Conservation (phyloP, 441 rosid genomes). For the Pelargonium hybrid region DNA sequence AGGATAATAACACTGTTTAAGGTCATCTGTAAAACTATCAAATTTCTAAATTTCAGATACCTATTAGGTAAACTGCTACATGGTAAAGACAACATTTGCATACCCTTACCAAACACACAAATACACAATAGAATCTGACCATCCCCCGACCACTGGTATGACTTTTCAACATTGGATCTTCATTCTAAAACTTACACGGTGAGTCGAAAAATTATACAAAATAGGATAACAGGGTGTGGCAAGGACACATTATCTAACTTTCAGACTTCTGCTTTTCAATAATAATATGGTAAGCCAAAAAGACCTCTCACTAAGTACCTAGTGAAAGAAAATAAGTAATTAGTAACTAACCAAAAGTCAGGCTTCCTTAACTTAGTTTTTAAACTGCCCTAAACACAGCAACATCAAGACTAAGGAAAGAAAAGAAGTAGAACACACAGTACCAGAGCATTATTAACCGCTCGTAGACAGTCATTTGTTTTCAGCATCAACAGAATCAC, state of each 20-base stretch:
- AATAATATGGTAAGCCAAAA: not conserved
- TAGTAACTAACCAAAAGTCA: not conserved
- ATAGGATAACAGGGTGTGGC: no score
- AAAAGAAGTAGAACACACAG: constrained; percentile 3
- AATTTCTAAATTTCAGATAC: no score
- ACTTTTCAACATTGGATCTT: no score
- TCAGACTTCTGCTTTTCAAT: not conserved
- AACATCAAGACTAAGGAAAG: not conserved
- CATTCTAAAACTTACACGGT: no score
- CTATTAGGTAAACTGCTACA: no score
- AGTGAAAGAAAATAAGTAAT: not conserved
- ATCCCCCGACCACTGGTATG: no score
- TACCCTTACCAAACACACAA: no score
- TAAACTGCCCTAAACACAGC: not conserved
- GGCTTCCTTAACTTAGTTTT: not conserved
- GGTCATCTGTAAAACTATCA: no score
- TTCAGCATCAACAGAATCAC: constrained; percentile 82
- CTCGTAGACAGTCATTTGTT: constrained; percentile 86
- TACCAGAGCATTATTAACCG: constrained; percentile 78
- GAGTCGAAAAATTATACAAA: no score
- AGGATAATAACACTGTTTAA: no score
- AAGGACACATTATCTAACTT: not conserved
- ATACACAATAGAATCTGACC: no score
- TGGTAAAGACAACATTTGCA: no score
- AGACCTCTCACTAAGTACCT: not conserved